Evolutionary conservation across 176 grass and related monocot genomes (phyloP).

Genomic region (Lolium multiflorum): DNA sequence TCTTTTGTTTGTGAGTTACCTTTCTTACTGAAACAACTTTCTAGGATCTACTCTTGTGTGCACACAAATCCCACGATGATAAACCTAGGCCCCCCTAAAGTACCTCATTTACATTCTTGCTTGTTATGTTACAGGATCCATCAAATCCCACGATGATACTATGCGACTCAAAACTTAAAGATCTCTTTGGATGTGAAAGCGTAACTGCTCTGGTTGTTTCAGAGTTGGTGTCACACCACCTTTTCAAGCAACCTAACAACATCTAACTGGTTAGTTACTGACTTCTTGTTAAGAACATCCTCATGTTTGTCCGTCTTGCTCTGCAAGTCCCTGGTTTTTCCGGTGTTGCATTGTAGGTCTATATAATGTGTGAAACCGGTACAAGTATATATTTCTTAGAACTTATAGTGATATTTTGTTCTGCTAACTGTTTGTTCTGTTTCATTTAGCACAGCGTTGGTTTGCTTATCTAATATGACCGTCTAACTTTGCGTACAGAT

Average conservation of each 20-base stretch:
- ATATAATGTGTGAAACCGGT: not conserved
- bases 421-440: not conserved
- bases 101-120: not conserved
- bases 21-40: slow-evolving; percentile 27
- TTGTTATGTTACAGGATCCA: slow-evolving; percentile 72
- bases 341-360: not conserved
- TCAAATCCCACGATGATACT: slow-evolving; percentile 67
- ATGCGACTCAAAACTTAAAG: slow-evolving; percentile 78
- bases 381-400: not conserved
- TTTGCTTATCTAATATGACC: slow-evolving; percentile 20
- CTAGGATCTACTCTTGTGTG: slow-evolving; percentile 22
- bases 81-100: not conserved
- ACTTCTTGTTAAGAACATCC: slow-evolving; percentile 10
- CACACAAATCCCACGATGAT: slow-evolving; percentile 19
- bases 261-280: slow-evolving; percentile 69
- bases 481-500: slow-evolving; percentile 53
- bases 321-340: not conserved
- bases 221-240: slow-evolving; percentile 73
- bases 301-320: not conserved
- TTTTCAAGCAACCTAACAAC: slow-evolving; percentile 67
- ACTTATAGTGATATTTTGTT: not conserved
- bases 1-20: slow-evolving; percentile 11
- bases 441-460: slow-evolving; percentile 11
- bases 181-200: slow-evolving; percentile 92
- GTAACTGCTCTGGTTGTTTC: slow-evolving; percentile 67